Evolutionary conservation across 2,329 filamentous ascomycete species (phyloP), one percentile per base, ranked within the genome.

Genomic region (Diatrype stigma): DNA sequence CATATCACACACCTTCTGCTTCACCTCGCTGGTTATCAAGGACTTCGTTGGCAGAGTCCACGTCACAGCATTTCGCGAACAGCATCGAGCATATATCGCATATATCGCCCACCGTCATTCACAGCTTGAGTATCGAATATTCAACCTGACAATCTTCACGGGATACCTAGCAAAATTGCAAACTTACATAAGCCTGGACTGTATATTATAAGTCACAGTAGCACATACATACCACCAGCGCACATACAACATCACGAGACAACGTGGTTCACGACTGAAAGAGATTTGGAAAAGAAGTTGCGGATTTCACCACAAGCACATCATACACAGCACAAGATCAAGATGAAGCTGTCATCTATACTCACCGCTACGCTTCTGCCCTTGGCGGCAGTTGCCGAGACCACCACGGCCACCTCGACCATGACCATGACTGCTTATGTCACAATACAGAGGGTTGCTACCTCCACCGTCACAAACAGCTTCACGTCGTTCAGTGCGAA

Each of bases 391-490:
- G 60, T 79, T 48, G 79, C 72, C 47, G 67, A 64, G 32, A 60
- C 64, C 50, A 61, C 62, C 22, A 72, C 73, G 42, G 72, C 75
- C 17, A 78, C 75, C 21, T 71, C 71, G 23, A 83, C 79, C 38
- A 70, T 71, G 50, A 76, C 73, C 44, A 60, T 76, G 60, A 80
- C 77, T 62, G 75, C 74, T 63, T 80, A 77, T 46, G 63, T 79
- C 64, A 80, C 75, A 44, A 73, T 82, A 54, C 73, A 73, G 44
- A 65, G 70, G 61, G 71, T 76, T 32, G 49, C 59, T 23, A 64
- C 59, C 3, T 55, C 62, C n/a, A 63, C 58, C 44, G 49, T 60
- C 28, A 21, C 47, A 16, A 61, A 76, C 61, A 74, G 71, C 37
- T 60, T 71, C 51, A 68, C 67, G 42, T 61, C 67, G 19, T 63